Evolutionary conservation across 345 rosid genomes (phyloP).

Genomic region (Lepidium didymum): DNA sequence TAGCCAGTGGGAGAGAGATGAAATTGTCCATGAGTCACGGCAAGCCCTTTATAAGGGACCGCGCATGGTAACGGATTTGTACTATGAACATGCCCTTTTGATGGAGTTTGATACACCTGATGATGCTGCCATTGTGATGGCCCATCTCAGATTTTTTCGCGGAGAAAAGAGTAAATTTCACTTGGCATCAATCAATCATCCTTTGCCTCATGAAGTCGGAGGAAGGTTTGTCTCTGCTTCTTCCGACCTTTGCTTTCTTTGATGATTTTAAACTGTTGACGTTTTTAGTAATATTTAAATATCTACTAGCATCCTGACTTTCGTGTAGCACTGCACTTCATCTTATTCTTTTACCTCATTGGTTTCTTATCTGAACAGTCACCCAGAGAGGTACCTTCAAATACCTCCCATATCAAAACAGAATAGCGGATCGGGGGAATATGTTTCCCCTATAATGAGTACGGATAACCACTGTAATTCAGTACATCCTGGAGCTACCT

Average conservation of each 20-base stretch:
- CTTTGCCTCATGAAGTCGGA: slow-evolving; percentile 55
- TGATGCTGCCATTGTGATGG: slow-evolving; percentile 80
- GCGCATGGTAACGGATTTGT: slow-evolving; percentile 63
- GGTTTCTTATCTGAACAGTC: slow-evolving; percentile 39
- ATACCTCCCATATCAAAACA: slow-evolving; percentile 42
- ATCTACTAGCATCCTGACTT: neutral
- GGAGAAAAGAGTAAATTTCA: slow-evolving; percentile 48
- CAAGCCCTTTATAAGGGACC: slow-evolving; percentile 77
- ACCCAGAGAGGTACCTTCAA: slow-evolving; percentile 41
- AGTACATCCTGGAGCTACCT: slow-evolving; percentile 40
- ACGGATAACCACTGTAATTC: slow-evolving; percentile 41
- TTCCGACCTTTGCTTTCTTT: slow-evolving; percentile 4
- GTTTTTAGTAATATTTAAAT: neutral
- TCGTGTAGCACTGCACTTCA: neutral
- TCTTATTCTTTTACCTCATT: neutral
- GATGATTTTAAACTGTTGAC: neutral
- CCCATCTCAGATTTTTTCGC: slow-evolving; percentile 71
- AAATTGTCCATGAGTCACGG: slow-evolving; percentile 75
- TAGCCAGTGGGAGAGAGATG: slow-evolving; percentile 88
- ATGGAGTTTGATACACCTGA: slow-evolving; percentile 94
- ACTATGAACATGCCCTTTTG: slow-evolving; percentile 70
- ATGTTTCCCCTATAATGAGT: slow-evolving; percentile 58
- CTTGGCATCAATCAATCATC: slow-evolving; percentile 37
- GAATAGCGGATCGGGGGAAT: slow-evolving; percentile 57
- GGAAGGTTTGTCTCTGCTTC: slow-evolving; percentile 40